These are phyloP conservation scores for Astrephomene gubernaculifera DNA, from an alignment of 139 green algal species.

Conservation along the genomic window DNA sequence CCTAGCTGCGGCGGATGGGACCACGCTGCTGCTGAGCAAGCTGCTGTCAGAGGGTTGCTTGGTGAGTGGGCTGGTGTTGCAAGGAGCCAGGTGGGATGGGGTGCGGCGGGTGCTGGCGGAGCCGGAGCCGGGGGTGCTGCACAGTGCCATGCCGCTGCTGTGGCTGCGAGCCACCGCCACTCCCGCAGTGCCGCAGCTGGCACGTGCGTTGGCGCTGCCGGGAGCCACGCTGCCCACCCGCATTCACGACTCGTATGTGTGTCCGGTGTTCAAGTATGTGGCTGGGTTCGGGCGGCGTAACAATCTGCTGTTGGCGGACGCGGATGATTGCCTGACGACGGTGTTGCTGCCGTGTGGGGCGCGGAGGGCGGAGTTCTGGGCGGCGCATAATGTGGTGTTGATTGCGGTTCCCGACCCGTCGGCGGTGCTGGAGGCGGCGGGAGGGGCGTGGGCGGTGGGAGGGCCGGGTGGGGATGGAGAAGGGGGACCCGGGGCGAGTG, in stretches of 20 bases:
- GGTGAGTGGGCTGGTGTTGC: constrained; percentile 39
- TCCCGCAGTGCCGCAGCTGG: constrained; percentile 30
- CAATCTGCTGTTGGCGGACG: constrained; percentile 20
- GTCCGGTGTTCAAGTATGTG: constrained; percentile 50
- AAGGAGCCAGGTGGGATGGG: constrained; percentile 46
- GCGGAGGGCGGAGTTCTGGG: constrained; percentile 38
- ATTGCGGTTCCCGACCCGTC: constrained; percentile 11
- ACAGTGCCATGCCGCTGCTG: constrained; percentile 53
- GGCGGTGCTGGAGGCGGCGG: constrained; percentile 3
- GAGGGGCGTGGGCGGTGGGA: no score
- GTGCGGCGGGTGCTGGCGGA: constrained; percentile 19
- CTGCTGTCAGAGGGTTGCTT: constrained; percentile 38
- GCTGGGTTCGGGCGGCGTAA: not conserved
- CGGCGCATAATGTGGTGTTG: constrained; percentile 4
- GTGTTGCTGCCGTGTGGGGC: constrained; percentile 43
- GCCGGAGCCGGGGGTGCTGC: constrained; percentile 18
- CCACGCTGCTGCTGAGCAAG: not conserved
- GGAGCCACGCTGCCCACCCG: not conserved
- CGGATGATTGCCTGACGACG: constrained; percentile 53
- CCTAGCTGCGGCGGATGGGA: not conserved
- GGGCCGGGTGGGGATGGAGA: no score
- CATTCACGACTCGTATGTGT: constrained; percentile 43
- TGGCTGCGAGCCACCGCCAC: constrained; percentile 47
- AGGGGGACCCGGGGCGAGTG: no score
- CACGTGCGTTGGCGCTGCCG: constrained; percentile 27